phyloP scores from a whole-genome alignment of 1,284 basidiomycete genomes.

The Bjerkandera adusta region DNA sequence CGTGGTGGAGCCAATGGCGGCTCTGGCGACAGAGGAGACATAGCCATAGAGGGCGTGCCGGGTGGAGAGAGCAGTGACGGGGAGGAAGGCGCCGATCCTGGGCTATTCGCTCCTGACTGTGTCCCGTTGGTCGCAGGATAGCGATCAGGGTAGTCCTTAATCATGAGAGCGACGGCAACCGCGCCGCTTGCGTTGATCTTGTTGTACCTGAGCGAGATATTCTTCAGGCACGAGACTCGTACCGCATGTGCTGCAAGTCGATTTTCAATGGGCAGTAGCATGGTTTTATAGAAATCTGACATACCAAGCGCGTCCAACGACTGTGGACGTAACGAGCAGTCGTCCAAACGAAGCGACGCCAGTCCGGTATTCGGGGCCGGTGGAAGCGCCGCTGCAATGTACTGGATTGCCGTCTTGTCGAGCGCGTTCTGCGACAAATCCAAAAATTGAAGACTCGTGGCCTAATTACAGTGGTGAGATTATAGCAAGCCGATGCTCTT shows the following conservation, averaged over 20 bases:
- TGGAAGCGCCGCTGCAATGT: constrained; percentile 70
- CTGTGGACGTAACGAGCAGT: constrained; percentile 71
- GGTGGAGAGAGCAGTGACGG: constrained; percentile 20
- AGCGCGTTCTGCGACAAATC: constrained; percentile 88
- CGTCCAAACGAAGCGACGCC: constrained; percentile 81
- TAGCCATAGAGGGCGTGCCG: constrained; percentile 27
- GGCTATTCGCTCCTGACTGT: constrained; percentile 25
- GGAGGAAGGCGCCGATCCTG: constrained; percentile 18
- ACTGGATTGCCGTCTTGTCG: constrained; percentile 84
- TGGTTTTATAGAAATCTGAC: constrained; percentile 24
- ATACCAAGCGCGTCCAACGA: constrained; percentile 77
- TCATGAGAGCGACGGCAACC: constrained; percentile 92
- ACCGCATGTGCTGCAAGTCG: constrained; percentile 67
- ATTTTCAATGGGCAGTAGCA: neutral
- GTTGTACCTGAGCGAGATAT: constrained; percentile 87
- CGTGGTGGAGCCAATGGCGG: constrained; percentile 32
- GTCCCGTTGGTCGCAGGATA: constrained; percentile 38
- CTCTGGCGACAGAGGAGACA: constrained; percentile 21
- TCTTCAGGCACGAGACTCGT: constrained; percentile 77
- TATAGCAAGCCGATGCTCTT: neutral
- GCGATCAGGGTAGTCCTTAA: constrained; percentile 88
- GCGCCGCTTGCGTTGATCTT: constrained; percentile 80
- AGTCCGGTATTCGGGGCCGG: constrained; percentile 56
- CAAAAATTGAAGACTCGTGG: constrained; percentile 76
- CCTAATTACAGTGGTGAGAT: constrained; percentile 38